Base-by-base conservation (phyloP, 805 yeast genomes). In the Metschnikowia proteae region DNA sequence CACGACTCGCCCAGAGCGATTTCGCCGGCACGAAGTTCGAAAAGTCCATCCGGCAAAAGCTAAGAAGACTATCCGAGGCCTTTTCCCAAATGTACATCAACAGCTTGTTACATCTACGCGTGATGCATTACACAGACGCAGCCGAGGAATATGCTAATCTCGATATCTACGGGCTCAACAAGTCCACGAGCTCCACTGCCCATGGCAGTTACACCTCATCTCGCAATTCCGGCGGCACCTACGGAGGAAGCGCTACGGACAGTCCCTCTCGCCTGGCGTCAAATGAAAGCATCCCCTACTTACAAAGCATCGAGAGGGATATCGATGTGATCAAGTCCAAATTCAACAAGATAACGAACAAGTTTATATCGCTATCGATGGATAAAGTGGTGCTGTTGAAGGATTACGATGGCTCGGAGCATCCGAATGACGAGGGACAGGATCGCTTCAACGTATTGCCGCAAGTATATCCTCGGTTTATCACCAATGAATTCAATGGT, bases 401-500 rank as follows among this genome's bases (percentile, higher is more conserved):
- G 3, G 76, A 73, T 49, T 73, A 73, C 52, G 71, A 70, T 51
- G 63, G 65, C 3, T 66, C 74, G 1, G 76, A 70, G 49, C 62
- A 58, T 5, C 65, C 73, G 0, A 72, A 66, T n/a, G 64, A 58
- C 10, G 64, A 59, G 35, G 63, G 73, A 5, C 67, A 64, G 44
- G 71, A 67, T 31, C 52, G 76, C 23, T 64, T 57, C 51, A 65
- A 71, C 42, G 45, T 65, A 11, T 52, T 84, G 32, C 94, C 92
- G 0, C 85, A 84, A 60, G 67, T 83, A 2, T 80, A 82, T 54
- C 90, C 94, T 6, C 72, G 94, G 50, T 83, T 86, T 57, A 65
- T 86, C 17, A 73, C 76, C 37, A 81, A 82, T 28, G 80, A 78
- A 47, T 86, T 82, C 61, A 82, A 82, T 56, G 92, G 90, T 13